Base-by-base conservation (phyloP, 352 stramenopile species). In the Labyrinthula sp. region DNA sequence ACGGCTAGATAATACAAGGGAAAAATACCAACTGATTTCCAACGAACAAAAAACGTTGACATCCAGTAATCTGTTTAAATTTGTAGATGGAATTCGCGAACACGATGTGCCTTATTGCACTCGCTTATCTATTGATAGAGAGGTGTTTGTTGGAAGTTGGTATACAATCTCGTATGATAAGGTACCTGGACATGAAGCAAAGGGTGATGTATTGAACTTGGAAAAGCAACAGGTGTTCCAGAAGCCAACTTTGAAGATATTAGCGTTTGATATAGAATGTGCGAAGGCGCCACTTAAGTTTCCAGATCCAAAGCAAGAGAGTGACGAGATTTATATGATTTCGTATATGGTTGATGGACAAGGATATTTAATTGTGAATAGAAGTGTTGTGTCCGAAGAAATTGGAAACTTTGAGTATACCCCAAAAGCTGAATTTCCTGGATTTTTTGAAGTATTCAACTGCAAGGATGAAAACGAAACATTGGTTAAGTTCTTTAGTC, bases 241-340 rank as follows among this genome's bases (percentile, higher is more conserved):
- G 40, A 86, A 89, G 47, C 73, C 79, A 8, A 77, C 90, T 54
- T 79, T 75, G 0, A 64, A 83, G 3, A 79, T 96, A n/a, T 77
- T 94, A 38, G 89, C 89, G 3, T 99, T 95, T 60, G 89, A 99
- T 72, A 99, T 99, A 38, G 89, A 99, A 65, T 95, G 82, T 70
- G 94, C 82, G 0, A 99, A 97, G 64, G 77, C 82, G 0, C 84
- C 88, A 4, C 68, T 97, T 26, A 97, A 99, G 67, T 99, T 99
- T 61, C 89, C 89, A 0, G 82, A 95, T 60, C n/a, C n/a, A n/a
- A n/a, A n/a, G n/a, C 73, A 88, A 7, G 68, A 91, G 38, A 60
- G 79, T 7, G 89, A 99, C 66, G 71, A 89, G 59, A 77, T 91
- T 33, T 91, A 84, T 61, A 91, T 91, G 89, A 95, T 99, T 64